Evolutionary conservation across 2,329 filamentous ascomycete species (phyloP), one percentile per base, ranked within the genome.

Genomic region (Fusarium tjaetaba): DNA sequence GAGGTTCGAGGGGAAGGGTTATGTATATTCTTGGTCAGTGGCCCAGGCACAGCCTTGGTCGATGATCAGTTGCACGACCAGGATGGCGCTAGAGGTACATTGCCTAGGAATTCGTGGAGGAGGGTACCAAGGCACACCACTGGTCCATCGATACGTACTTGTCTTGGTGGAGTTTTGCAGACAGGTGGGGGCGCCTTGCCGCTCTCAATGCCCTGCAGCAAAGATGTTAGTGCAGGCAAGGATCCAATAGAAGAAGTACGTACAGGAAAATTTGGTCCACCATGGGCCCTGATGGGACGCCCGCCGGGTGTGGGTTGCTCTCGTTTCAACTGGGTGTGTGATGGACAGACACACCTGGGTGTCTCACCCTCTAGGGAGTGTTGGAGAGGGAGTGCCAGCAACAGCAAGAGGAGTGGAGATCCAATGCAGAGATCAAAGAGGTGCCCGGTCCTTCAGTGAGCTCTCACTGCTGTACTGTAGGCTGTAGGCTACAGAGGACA

Each of bases 141-240:
- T 72, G 41, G 65, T 77, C 76, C 72, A 65, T 75, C 70, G 46
- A 61, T 70, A 70, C 67, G 67, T 70, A 78, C 34, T 41, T 41
- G 51, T 55, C 36, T 30, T 43, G 57, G 72, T 68, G 55, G 75
- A 78, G 75, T 74, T 61, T 64, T 42, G 68, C 57, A 71, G 65
- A 61, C 59, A 49, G 57, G 71, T 62, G 68, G 70, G 60, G 67
- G 49, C 30, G 58, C 65, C 67, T 70, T 70, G 68, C 71, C 73
- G 73, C 72, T 72, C 63, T 60, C 64, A 57, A 79, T 80, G 76
- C 77, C 78, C 78, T 80, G 77, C 77, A 79, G 76, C 70, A 71
- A 18, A 65, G 71, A 75, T 76, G 62, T 61, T 78, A 78, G 68
- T 58, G 73, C 57, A 65, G 57, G 61, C 65, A 68, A 65, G 65